Base-by-base conservation (phyloP, 2,329 filamentous ascomycete genomes). In the Incumbomyces delicatus region DNA sequence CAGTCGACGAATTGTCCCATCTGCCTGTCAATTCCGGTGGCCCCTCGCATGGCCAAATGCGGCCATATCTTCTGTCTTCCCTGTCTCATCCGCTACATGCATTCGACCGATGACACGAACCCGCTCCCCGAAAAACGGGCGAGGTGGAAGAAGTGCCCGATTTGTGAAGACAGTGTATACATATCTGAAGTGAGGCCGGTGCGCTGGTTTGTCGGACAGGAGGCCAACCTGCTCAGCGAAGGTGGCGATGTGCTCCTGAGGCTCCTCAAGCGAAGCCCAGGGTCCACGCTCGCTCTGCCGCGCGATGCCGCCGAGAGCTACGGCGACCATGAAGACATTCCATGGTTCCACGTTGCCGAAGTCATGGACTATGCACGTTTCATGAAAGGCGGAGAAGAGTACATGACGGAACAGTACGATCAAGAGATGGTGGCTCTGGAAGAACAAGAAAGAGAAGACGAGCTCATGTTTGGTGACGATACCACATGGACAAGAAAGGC, bases 31-130 rank as follows among this genome's bases (percentile, higher is more conserved):
- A 86, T 85, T 46, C 92, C 92, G 1, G 87, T 94, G 14, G 92
- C 92, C 6, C 89, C 92, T 29, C 81, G 92, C 47, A 98, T 98
- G 90, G 89, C 92, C 35, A 90, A 83, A 61, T 98, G 92, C 60
- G 92, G 92, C 1, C 92, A 98, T 62, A 95, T 98, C 11, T 96
- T 95, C 63, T 98, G 92, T 62, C 71, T 96, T 30, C 83, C 92
- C 5, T 98, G 92, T 62, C 68, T 96, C 51, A 87, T 96, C 53
- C 83, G 92, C 41, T 98, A 94, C 63, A 95, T 98, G 87, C 86
- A 94, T 58, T 85, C 88, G 6, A 83, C 85, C 47, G 82, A 85
- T n/a, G 83, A 85, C 30, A 66, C 68, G 7, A 75, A 74, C 48
- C 70, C 77, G 8, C 55, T 70, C 1, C 74, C 75, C 0, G 81